Base-by-base conservation (phyloP, 23 red algal genomes). In the Cyanidioschyzon merolae region DNA sequence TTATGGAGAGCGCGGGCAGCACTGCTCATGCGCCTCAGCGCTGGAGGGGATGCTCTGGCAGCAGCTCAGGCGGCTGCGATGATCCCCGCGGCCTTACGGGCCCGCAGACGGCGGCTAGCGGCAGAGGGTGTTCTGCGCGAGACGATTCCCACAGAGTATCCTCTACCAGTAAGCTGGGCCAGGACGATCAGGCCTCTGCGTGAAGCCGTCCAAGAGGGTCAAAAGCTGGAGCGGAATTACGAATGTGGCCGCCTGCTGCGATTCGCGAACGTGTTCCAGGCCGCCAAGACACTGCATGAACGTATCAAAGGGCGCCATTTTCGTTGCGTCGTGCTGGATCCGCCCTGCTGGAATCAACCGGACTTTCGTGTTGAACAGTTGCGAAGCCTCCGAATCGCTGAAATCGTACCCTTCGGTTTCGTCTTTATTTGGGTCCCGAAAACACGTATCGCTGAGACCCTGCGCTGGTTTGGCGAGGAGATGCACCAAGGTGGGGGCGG, bases 371-470 rank as follows among this genome's bases (percentile, higher is more conserved):
- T 71, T 7, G n/a, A 71, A 32, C 63, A 71, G 12, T 27, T 71
- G 12, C 63, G 12, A 25, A 3, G 12, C n/a, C 32, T 71, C 7
- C 63, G 29, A 25, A 25, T 81, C 1, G 21, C 37, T n/a, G 37
- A 81, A 21, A 26, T 81, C 21, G 35, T 81, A 21, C 78, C 78
- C n/a, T 57, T 39, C 68, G 78, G 78, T 7, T 81, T 81, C 41
- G 38, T 81, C 17, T 81, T 81, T 34, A 34, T 81, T 24, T 81
- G 78, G 78, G 78, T 81, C 38, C 58, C 59, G 21, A 81, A 81
- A 67, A 41, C 58, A 50, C 59, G 59, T 37, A 81, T 81, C 2
- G 31, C 78, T 1, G 78, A 81, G 50, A 71, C 68, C 0, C 35
- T 81, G 37, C 1, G 41, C 39, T 67, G 59, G 40, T 81, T 81